Percentiles rank a stretch among this genome's conserved stretches.
phyloP scores from a whole-genome alignment of 257 asterid species.

The Salvia miltiorrhiza region DNA sequence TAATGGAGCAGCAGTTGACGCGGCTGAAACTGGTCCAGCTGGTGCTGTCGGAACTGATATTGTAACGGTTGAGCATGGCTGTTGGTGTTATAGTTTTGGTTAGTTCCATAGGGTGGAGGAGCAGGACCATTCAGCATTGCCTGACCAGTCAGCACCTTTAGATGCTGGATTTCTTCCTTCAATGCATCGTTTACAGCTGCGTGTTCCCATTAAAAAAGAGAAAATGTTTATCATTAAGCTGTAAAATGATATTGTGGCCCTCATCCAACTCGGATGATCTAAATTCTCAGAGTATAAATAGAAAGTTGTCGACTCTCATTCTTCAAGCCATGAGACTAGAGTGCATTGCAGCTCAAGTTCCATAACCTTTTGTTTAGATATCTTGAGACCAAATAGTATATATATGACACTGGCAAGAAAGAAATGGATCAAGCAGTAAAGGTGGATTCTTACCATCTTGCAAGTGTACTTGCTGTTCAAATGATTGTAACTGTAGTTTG shows the following conservation, averaged over 20 bases:
- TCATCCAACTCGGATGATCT: background rate
- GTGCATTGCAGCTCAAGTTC: no score
- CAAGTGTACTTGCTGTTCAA: conserved; percentile 83
- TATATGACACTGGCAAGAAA: background rate
- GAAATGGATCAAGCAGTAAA: background rate
- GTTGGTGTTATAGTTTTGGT: conserved; percentile 49
- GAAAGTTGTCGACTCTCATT: no score
- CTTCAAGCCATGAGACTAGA: no score
- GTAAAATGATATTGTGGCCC: no score
- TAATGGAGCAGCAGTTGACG: conserved; percentile 16
- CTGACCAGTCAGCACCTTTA: conserved; percentile 74
- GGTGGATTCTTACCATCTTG: conserved; percentile 65
- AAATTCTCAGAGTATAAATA: no score
- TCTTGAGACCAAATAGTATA: background rate
- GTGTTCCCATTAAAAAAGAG: background rate
- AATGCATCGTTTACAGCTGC: conserved; percentile 77
- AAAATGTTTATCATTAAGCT: background rate
- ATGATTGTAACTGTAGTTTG: conserved; percentile 75
- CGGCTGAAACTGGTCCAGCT: conserved; percentile 35
- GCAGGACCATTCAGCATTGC: conserved; percentile 49
- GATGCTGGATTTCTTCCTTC: conserved; percentile 78
- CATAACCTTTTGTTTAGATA: background rate
- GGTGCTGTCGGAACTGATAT: conserved; percentile 44
- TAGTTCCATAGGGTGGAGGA: conserved; percentile 52
- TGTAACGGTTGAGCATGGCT: conserved; percentile 65